A percentile compares a stretch with the other conserved stretches of the same genome.
These are phyloP conservation scores for Nematocida sp. DNA, from an alignment of 371 early-diverging fungal species.

Conservation along the genomic window DNA sequence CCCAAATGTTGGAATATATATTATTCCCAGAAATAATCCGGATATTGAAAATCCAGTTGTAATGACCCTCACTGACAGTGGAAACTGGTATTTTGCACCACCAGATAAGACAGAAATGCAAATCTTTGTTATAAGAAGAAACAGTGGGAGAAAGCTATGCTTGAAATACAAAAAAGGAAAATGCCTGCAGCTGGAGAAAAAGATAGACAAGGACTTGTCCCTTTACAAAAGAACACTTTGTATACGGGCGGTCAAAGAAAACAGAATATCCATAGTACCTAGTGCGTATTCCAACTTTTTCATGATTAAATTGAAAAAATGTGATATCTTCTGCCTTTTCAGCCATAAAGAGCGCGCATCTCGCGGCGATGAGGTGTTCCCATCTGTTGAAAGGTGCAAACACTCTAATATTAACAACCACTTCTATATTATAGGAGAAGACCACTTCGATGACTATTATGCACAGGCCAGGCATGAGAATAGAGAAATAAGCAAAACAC, in stretches of 20 bases:
- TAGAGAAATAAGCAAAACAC: too few relatives aligned
- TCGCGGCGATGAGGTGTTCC: background rate
- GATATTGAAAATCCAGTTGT: background rate
- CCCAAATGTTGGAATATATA: constrained; percentile 29
- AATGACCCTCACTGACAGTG: background rate
- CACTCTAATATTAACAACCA: constrained; percentile 51
- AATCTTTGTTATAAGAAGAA: constrained; percentile 1
- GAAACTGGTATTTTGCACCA: constrained; percentile 3
- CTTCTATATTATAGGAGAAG: constrained; percentile 21
- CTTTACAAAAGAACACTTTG: constrained; percentile 9
- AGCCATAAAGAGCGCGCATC: background rate
- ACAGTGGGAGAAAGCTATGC: constrained; percentile 1
- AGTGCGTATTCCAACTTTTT: constrained; percentile 11
- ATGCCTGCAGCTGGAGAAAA: background rate
- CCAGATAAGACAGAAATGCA: background rate
- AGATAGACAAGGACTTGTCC: background rate
- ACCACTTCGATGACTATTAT: background rate
- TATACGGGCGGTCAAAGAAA: background rate
- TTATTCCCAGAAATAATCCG: constrained; percentile 34
- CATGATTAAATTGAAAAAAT: constrained; percentile 21
- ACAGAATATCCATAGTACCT: background rate
- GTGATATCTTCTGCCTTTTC: constrained; percentile 25
- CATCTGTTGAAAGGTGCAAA: constrained; percentile 4
- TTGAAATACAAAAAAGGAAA: background rate
- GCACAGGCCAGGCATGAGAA: too few relatives aligned